Evolutionary conservation across 345 rosid genomes (phyloP), one percentile per base, ranked within the genome.

Genomic region (Salix udensis): DNA sequence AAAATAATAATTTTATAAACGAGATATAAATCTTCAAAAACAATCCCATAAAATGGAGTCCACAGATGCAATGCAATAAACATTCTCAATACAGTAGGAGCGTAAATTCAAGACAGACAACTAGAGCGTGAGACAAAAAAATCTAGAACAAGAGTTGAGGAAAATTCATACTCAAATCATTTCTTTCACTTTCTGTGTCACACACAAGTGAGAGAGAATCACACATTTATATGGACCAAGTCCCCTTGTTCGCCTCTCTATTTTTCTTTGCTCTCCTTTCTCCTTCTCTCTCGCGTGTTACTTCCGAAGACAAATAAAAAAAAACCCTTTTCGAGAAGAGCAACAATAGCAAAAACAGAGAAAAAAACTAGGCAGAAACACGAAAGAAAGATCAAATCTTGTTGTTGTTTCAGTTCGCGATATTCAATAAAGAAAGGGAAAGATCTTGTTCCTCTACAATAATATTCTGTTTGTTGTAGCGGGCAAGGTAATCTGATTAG

Each of bases 401-500:
- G 7, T 64, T 61, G 46, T 74, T 50, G 52, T 48, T n/a, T 62
- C 39, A 39, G 34, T 40, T 40, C 7, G 7, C 13, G 19, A 58
- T 23, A 6, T 4, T 39, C n/a, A 21, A 23, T 7, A 4, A 58
- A 19, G 61, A 68, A 2, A 30, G 40, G 26, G 76, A 76, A 81
- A 64, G 80, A 81, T 76, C 81, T 74, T 83, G 82, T 79, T 78
- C 86, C 80, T 72, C 72, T 81, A 81, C 83, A 58, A 58, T n/a
- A 58, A 85, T 85, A 76, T 73, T 73, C 71, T 74, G 55, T 69
- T 77, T 77, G 77, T 74, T 74, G 83, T 81, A 72, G 83, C 46
- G 83, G 86, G 78, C 86, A 81, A 80, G 86, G 88, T 83, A 81
- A 75, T 85, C 81, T 68, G 62, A 58, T 58, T 61, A 68, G 55